Evolutionary conservation across 345 rosid species (phyloP).

Genomic region (Hibiscus tridactylites): DNA sequence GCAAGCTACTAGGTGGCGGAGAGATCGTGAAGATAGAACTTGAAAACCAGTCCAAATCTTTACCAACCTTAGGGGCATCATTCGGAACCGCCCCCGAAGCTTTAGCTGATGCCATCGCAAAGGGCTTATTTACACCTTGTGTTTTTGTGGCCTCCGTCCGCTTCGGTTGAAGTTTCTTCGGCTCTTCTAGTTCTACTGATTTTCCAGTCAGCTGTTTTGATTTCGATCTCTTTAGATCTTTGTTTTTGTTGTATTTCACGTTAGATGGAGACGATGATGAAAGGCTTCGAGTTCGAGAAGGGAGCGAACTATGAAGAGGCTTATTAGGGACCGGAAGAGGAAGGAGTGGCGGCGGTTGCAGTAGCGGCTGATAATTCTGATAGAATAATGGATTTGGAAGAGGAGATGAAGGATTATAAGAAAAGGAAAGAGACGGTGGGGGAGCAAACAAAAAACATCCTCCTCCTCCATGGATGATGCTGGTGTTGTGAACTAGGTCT

Average conservation of each 20-base stretch:
- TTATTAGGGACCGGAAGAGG: conserved; percentile 40
- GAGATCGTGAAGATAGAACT: conserved; percentile 32
- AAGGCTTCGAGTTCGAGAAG: conserved; percentile 24
- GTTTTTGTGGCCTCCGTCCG: not conserved
- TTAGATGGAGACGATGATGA: conserved; percentile 13
- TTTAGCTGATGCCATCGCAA: conserved; percentile 7
- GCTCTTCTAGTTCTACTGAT: not conserved
- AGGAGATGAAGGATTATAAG: conserved; percentile 18
- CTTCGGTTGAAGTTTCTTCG: conserved; percentile 1
- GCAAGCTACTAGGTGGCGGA: conserved; percentile 74
- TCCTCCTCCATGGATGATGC: conserved; percentile 18
- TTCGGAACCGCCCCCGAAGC: conserved; percentile 31
- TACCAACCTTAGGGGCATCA: conserved; percentile 30
- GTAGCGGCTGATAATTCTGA: conserved; percentile 1
- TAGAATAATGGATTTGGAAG: not conserved
- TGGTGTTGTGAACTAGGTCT: conserved; percentile 25
- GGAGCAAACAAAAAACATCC: conserved; percentile 20
- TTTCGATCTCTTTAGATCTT: conserved; percentile 33
- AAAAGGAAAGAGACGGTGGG: conserved; percentile 23
- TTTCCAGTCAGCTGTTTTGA: conserved; percentile 12
- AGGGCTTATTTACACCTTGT: not conserved
- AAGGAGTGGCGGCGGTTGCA: conserved; percentile 46
- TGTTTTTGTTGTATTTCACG: conserved; percentile 17
- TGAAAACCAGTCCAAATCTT: conserved; percentile 24
- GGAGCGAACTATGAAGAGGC: conserved; percentile 27